A percentile compares a stretch with the other conserved stretches of the same genome.
phyloP scores from a whole-genome alignment of 139 green algal species.

The Micractinium sp. region DNA sequence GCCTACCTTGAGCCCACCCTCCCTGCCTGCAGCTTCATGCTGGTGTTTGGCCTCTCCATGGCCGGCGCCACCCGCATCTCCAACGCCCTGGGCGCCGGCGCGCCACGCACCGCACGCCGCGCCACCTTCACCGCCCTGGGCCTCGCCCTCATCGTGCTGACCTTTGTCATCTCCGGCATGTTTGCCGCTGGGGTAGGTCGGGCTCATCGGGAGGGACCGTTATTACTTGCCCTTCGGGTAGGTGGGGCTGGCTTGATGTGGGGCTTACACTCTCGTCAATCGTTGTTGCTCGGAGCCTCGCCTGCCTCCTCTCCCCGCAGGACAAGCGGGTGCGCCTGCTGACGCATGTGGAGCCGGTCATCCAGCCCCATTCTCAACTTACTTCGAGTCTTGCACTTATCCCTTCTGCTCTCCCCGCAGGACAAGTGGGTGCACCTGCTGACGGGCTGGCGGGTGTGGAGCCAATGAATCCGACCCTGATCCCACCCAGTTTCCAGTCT shows the following conservation, averaged over 20 bases:
- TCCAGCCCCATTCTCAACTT: neutral
- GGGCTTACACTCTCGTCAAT: too few relatives aligned
- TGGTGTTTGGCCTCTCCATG: conserved; percentile 23
- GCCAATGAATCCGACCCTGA: too few relatives aligned
- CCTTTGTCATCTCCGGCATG: neutral
- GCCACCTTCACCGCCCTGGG: neutral
- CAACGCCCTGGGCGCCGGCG: conserved; percentile 18
- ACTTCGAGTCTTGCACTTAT: neutral
- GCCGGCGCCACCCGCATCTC: conserved; percentile 2
- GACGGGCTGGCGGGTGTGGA: neutral
- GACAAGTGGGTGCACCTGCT: conserved; percentile 10
- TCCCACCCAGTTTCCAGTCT: too few relatives aligned
- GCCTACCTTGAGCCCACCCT: neutral
- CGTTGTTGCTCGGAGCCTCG: too few relatives aligned
- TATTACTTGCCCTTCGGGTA: neutral
- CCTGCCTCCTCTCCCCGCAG: neutral
- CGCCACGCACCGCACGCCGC: neutral
- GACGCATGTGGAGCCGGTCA: neutral
- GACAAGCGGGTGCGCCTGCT: neutral
- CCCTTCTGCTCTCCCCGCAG: neutral
- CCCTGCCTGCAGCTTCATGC: neutral
- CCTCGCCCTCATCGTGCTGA: neutral
- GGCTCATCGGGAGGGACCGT: neutral
- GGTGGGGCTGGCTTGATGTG: neutral
- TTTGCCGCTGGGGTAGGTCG: neutral